These are phyloP conservation scores for Pseudogymnoascus sp. DNA, from an alignment of 2,329 filamentous ascomycete species.

Conservation along the genomic window DNA sequence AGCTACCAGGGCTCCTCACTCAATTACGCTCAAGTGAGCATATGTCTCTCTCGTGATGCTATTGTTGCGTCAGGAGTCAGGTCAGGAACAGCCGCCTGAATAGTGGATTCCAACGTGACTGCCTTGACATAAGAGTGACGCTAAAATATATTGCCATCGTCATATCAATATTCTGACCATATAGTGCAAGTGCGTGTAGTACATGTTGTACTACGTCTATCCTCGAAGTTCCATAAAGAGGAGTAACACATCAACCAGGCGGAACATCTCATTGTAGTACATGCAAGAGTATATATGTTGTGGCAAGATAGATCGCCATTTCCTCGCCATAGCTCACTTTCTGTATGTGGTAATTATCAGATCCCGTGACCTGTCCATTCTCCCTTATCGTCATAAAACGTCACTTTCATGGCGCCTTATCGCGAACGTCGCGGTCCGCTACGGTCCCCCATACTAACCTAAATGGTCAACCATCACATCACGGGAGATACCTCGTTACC, in stretches of 20 bases:
- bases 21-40: not conserved
- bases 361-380: constrained; percentile 1
- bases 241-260: not conserved
- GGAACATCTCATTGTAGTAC: not conserved
- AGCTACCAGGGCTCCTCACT: not conserved
- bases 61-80: constrained; percentile 2
- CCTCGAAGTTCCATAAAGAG: not conserved
- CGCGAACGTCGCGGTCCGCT: constrained; percentile 5
- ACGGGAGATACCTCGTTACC: constrained; percentile 8
- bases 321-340: not conserved
- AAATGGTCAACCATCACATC: constrained; percentile 3
- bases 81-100: constrained; percentile 3
- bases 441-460: constrained; percentile 2
- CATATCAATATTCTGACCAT: not conserved
- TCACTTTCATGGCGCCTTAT: constrained; percentile 7
- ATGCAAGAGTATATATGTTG: not conserved
- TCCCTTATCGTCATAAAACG: constrained; percentile 6
- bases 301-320: not conserved
- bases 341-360: not conserved
- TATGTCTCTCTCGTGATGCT: not conserved
- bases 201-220: not conserved
- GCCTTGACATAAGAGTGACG: constrained; percentile 2
- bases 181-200: not conserved
- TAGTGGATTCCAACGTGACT: not conserved
- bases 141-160: not conserved